Evolutionary conservation across 2,329 filamentous ascomycete species (phyloP).

Genomic region (Elsinoe ampelina): DNA sequence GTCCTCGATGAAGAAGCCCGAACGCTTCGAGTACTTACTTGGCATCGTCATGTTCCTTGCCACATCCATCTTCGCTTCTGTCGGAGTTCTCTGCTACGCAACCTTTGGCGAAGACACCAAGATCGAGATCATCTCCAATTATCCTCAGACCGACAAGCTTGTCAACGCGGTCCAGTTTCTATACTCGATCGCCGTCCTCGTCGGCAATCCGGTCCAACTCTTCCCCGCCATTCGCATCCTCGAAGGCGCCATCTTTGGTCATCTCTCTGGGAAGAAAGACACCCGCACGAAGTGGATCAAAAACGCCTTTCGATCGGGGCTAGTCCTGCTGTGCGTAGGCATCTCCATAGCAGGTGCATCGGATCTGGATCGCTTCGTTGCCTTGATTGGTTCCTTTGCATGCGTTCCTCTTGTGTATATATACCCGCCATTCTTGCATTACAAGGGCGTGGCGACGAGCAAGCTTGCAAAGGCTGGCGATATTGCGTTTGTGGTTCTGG

Average conservation of each 20-base stretch:
- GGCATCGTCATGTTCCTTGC: conserved; percentile 63
- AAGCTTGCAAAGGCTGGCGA: conserved; percentile 49
- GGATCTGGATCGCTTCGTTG: conserved; percentile 65
- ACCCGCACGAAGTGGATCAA: conserved; percentile 65
- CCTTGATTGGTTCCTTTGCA: conserved; percentile 62
- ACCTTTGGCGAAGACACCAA: conserved; percentile 60
- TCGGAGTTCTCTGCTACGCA: conserved; percentile 64
- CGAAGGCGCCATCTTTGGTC: conserved; percentile 58
- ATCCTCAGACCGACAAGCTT: conserved; percentile 59
- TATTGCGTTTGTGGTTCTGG: conserved; percentile 52
- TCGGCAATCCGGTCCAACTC: conserved; percentile 63
- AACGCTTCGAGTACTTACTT: conserved; percentile 57
- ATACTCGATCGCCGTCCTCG: conserved; percentile 64
- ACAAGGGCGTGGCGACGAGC: conserved; percentile 54
- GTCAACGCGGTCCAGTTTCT: conserved; percentile 69
- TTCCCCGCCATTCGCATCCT: conserved; percentile 66
- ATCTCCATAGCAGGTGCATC: conserved; percentile 56
- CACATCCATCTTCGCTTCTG: conserved; percentile 61
- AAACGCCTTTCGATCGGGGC: conserved; percentile 52
- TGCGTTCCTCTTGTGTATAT: conserved; percentile 71
- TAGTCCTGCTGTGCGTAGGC: conserved; percentile 51
- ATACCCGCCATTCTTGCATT: conserved; percentile 63
- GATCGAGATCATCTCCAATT: conserved; percentile 69
- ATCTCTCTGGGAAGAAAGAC: conserved; percentile 56
- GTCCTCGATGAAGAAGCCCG: conserved; percentile 61